phyloP scores from a whole-genome alignment of 352 stramenopile genomes.

The Pythium volutum region DNA sequence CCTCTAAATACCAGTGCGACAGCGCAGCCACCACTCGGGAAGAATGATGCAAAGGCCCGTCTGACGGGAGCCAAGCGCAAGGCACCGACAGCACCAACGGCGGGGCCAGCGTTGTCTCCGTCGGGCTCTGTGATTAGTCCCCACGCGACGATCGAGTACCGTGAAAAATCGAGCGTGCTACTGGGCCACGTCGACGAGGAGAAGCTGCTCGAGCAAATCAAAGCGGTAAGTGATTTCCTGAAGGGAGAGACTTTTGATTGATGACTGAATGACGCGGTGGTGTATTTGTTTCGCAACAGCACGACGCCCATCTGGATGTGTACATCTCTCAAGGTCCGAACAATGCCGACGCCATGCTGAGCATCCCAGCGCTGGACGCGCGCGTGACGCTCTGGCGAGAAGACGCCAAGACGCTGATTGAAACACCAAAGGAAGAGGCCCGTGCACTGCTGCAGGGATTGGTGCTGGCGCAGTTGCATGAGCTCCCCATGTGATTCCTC shows the following conservation, averaged over 20 bases:
- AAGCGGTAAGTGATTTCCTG: conserved; percentile 43
- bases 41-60: conserved; percentile 15
- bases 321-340: conserved; percentile 80
- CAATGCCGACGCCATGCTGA: conserved; percentile 79
- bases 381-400: conserved; percentile 79
- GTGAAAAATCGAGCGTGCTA: conserved; percentile 55
- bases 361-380: conserved; percentile 71
- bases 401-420: conserved; percentile 67
- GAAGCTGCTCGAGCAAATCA: conserved; percentile 70
- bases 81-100: background rate
- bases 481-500: conserved; percentile 10
- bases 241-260: background rate
- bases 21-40: background rate
- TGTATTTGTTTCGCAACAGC: conserved; percentile 28
- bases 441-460: conserved; percentile 52
- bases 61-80: conserved; percentile 22
- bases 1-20: background rate
- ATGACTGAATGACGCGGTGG: background rate
- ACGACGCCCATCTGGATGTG: conserved; percentile 62
- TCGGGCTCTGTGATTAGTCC: conserved; percentile 13
- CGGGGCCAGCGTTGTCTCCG: conserved; percentile 10
- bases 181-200: conserved; percentile 79
- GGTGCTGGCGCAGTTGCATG: conserved; percentile 25
- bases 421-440: conserved; percentile 73
- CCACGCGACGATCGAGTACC: conserved; percentile 47